phyloP scores from a whole-genome alignment of 1,284 basidiomycete genomes.

The Sphaerobolus stellatus region DNA sequence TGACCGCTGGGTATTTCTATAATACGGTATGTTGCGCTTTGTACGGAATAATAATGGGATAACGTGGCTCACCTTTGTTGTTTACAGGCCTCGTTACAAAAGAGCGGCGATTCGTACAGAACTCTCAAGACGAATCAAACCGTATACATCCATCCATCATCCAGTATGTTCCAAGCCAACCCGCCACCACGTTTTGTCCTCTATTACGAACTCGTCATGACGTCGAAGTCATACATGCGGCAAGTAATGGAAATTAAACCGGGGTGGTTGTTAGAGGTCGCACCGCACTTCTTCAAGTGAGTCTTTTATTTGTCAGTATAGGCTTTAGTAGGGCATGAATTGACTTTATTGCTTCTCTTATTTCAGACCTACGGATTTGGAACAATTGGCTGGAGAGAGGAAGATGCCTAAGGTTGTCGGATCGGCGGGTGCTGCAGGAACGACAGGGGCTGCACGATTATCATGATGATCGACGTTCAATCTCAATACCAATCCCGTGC shows the following conservation, averaged over 20 bases:
- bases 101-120: conserved; percentile 89
- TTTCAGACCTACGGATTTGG: conserved; percentile 63
- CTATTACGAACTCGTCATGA: conserved; percentile 95
- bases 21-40: conserved; percentile 70
- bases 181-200: conserved; percentile 89
- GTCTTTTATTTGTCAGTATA: conserved; percentile 6
- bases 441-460: no score
- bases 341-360: no score
- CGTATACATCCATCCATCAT: conserved; percentile 95
- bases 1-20: conserved; percentile 95
- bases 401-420: conserved; percentile 82
- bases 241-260: conserved; percentile 99
- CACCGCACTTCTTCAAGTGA: conserved; percentile 92
- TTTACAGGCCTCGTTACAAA: conserved; percentile 77
- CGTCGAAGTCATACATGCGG: conserved; percentile 83
- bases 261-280: conserved; percentile 90
- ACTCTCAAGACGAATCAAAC: conserved; percentile 95
- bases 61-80: conserved; percentile 3
- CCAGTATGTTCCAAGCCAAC: conserved; percentile 91
- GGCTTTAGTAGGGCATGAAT: neutral
- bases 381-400: conserved; percentile 81
- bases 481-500: neutral
- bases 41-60: neutral
- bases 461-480: neutral
- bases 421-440: conserved; percentile 4